Evolutionary conservation across 2,329 filamentous ascomycete genomes (phyloP).

Genomic region (Cordyceps cateniannulata): DNA sequence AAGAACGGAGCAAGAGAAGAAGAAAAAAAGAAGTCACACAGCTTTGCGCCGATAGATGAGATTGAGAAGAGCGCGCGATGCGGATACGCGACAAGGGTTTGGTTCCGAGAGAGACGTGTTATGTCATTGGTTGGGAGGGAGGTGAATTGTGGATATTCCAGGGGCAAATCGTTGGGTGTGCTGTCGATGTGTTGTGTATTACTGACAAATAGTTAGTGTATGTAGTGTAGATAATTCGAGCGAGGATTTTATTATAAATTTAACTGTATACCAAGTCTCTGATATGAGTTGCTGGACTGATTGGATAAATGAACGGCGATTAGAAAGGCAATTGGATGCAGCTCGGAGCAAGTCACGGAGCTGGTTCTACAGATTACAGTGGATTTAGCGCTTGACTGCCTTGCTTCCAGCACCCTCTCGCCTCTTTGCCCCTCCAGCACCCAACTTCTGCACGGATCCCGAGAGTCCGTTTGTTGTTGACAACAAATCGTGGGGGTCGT

Average conservation of each 20-base stretch:
- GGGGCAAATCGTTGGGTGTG: background rate
- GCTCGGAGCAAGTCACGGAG: no score
- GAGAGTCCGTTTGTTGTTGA: slow-evolving; percentile 1
- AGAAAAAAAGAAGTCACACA: background rate
- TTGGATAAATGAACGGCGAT: no score
- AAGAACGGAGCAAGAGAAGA: background rate
- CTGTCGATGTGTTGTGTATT: background rate
- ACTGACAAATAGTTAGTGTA: no score
- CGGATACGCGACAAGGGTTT: slow-evolving; percentile 11
- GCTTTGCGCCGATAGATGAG: background rate
- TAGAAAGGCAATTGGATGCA: no score
- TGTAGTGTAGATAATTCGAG: no score
- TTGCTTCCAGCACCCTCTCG: background rate
- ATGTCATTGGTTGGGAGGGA: slow-evolving; percentile 1
- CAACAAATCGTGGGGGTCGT: background rate
- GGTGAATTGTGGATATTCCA: background rate
- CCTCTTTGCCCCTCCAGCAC: no score
- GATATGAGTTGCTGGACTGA: no score
- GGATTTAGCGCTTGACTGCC: background rate
- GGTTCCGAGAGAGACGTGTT: background rate
- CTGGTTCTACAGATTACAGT: no score
- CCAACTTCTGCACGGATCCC: slow-evolving; percentile 3
- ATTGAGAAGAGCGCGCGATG: slow-evolving; percentile 9
- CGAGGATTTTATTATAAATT: no score
- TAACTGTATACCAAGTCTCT: no score